Evolutionary conservation across 106 monocot genomes (phyloP).

Genomic region (Acorus calamus): DNA sequence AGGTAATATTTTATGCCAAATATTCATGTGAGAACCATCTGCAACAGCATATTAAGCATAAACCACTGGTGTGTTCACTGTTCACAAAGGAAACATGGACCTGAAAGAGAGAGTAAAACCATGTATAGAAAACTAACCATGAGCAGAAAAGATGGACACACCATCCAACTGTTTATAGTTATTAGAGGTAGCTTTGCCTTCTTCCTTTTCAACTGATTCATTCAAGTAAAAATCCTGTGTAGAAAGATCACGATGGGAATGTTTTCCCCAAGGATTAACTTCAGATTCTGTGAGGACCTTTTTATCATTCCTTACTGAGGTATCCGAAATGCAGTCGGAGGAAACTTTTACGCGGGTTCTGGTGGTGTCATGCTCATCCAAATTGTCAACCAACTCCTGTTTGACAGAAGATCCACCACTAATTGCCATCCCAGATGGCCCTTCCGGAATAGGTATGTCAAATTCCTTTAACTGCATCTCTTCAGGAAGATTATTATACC

Average conservation of each 20-base stretch:
- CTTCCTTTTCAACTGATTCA: slow-evolving; percentile 24
- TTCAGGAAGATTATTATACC: slow-evolving; percentile 56
- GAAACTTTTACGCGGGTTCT: slow-evolving; percentile 15
- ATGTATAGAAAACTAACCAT: slow-evolving; percentile 31
- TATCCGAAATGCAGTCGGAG: slow-evolving; percentile 33
- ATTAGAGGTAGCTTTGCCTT: slow-evolving; percentile 5
- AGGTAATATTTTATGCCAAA: too few species aligned
- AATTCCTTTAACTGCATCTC: slow-evolving; percentile 45
- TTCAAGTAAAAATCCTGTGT: slow-evolving; percentile 4
- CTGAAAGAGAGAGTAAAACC: too few species aligned
- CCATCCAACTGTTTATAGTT: slow-evolving; percentile 5
- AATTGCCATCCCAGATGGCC: slow-evolving; percentile 4
- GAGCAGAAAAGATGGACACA: slow-evolving; percentile 38
- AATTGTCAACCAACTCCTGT: slow-evolving; percentile 22
- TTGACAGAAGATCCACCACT: slow-evolving; percentile 10
- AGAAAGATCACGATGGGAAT: slow-evolving; percentile 3
- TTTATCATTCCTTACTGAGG: slow-evolving; percentile 47
- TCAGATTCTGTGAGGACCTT: slow-evolving; percentile 5
- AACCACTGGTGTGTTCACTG: too few species aligned
- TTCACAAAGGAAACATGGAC: too few species aligned
- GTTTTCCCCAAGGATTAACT: slow-evolving; percentile 1
- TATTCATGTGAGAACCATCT: too few species aligned
- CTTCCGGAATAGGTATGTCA: slow-evolving; percentile 10
- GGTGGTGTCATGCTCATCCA: slow-evolving; percentile 37
- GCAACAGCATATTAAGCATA: too few species aligned